Evolutionary conservation across 805 yeast genomes (phyloP).

Genomic region (Candida parachauliodes): DNA sequence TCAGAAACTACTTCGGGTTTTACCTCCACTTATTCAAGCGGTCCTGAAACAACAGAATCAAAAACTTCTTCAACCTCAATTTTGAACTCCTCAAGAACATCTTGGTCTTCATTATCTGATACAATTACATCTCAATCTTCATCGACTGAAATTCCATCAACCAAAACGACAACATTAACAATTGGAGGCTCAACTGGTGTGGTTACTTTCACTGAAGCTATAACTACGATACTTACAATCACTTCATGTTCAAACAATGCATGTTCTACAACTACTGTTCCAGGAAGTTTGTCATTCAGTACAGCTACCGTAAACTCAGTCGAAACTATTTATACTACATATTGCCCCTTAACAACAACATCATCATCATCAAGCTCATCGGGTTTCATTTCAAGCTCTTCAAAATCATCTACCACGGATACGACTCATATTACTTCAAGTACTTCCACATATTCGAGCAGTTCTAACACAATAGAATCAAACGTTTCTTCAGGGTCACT

Average conservation of each 20-base stretch:
- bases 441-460: no score
- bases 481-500: no score
- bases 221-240: constrained; percentile 29
- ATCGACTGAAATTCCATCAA: background rate
- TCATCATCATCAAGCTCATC: background rate
- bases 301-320: constrained; percentile 23
- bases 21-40: background rate
- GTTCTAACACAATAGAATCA: no score
- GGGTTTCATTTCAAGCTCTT: no score
- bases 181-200: constrained; percentile 13
- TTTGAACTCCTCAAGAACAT: background rate
- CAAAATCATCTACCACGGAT: no score
- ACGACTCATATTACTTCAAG: no score
- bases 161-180: constrained; percentile 3
- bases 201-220: constrained; percentile 7
- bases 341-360: constrained; percentile 23
- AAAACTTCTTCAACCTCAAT: background rate
- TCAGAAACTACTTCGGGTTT: background rate
- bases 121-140: background rate
- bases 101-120: background rate
- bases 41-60: background rate
- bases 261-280: constrained; percentile 26
- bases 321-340: constrained; percentile 34
- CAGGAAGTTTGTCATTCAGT: constrained; percentile 22
- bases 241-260: constrained; percentile 33